Base-by-base conservation (phyloP, 163 green algal genomes). In the Smithsoniella earleae region DNA sequence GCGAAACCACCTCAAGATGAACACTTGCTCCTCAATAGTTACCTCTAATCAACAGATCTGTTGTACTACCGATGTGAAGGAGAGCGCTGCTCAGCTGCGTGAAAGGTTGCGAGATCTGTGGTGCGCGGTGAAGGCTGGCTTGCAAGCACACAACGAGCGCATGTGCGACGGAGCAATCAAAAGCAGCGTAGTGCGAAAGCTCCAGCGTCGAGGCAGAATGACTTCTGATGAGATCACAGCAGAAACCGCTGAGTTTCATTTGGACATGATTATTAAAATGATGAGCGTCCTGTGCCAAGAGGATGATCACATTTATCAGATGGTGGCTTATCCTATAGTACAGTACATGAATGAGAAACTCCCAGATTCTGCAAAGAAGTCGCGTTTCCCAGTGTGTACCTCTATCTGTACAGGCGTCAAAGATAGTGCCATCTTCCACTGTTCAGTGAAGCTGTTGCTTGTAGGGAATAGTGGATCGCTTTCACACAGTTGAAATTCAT, bases 251-350 rank as follows among this genome's bases (percentile, higher is more conserved):
- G 25, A 69, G 18, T 1, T 22, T n/a, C 58, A 69, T 0, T 45
- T 69, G 6, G 58, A 69, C 25, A 69, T 69, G 58, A 69, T 69
- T 36, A 69, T 69, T 33, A 69, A 69, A 38, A 69, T 69, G 58
- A 34, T 36, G 31, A 34, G 58, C 10, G 5, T n/a, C 8, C n/a
- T 69, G 6, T 69, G 27, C 28, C 30, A 34, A 16, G 58, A 69
- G 43, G 58, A 69, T 43, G 58, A 69, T 8, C 43, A 43, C 58
- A 22, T 69, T 5, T 69, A 69, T 38, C 58, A 69, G 16, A n/a
- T 33, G 31, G 58, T 69, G 18, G 58, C 58, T 3, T 69, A 43
- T 38, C 58, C 58, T 6, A 69, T 69, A 5, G 34, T 25, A 25
- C 58, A 69, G 58, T 69, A 45, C 20, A 30, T 69, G 16, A 69